phyloP scores from a whole-genome alignment of 768 basidiomycete species.

The Leccinellum rugosiceps region DNA sequence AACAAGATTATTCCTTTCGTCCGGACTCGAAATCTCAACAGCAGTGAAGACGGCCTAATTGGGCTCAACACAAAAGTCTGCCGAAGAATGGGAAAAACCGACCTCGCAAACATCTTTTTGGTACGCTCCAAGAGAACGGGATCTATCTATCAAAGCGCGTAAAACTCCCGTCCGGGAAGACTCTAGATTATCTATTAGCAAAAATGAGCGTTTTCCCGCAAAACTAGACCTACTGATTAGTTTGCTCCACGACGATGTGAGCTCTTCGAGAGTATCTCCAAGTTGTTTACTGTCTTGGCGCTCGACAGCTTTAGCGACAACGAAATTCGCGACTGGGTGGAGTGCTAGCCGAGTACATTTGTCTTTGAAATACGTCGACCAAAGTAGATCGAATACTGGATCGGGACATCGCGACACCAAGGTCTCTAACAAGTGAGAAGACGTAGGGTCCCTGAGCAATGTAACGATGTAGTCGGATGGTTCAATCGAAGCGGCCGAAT shows the following conservation, averaged over 20 bases:
- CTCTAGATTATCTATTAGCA: conserved; percentile 37
- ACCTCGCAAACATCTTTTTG: conserved; percentile 60
- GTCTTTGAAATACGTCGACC: conserved; percentile 77
- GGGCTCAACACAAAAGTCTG: conserved; percentile 3
- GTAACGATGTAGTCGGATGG: conserved; percentile 78
- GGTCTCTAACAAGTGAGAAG: conserved; percentile 88
- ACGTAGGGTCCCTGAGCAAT: conserved; percentile 79
- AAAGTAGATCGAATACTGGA: conserved; percentile 60
- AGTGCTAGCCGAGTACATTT: conserved; percentile 67
- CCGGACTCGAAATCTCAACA: conserved; percentile 50
- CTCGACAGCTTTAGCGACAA: conserved; percentile 75
- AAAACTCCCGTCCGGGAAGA: conserved; percentile 75
- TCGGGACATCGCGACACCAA: conserved; percentile 63
- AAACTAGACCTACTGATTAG: conserved; percentile 58
- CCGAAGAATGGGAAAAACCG: conserved; percentile 15
- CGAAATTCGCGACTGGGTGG: conserved; percentile 95
- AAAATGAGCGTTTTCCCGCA: background rate
- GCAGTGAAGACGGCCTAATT: conserved; percentile 56
- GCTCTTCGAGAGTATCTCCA: conserved; percentile 52
- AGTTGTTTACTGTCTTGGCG: conserved; percentile 59
- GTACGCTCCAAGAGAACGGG: conserved; percentile 43
- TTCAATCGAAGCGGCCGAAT: conserved; percentile 38
- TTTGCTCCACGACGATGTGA: conserved; percentile 55
- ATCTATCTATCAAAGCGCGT: conserved; percentile 70
- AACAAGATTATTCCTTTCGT: conserved; percentile 54